Conservation (phyloP, 2,329 filamentous ascomycete genomes). For the Chrysosporium keratinophilum region DNA sequence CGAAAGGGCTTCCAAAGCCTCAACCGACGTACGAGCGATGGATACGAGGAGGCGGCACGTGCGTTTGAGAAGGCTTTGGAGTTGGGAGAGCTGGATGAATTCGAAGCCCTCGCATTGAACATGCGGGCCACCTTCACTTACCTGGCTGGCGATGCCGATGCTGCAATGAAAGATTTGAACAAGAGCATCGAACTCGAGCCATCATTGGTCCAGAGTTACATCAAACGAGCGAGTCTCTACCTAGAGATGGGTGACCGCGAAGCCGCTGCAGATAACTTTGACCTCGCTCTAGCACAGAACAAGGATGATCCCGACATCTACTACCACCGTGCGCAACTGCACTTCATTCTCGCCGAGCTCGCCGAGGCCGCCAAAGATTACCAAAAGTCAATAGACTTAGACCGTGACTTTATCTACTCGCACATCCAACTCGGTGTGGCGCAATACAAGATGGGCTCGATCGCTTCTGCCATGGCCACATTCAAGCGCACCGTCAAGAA, state of each 20-base stretch:
- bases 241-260: constrained; percentile 85
- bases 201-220: constrained; percentile 85
- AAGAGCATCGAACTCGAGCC: constrained; percentile 88
- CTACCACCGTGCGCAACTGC: constrained; percentile 95
- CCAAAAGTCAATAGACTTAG: constrained; percentile 96
- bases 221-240: constrained; percentile 97
- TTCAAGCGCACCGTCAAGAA: constrained; percentile 98
- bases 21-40: constrained; percentile 76
- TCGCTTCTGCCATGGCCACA: constrained; percentile 95
- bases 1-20: constrained; percentile 72
- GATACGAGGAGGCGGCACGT: constrained; percentile 76
- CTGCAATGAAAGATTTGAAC: constrained; percentile 74
- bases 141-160: constrained; percentile 74
- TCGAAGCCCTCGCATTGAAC: constrained; percentile 89
- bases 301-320: constrained; percentile 89
- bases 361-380: constrained; percentile 94
- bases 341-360: constrained; percentile 95
- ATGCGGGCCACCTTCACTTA: constrained; percentile 94
- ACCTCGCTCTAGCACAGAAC: constrained; percentile 73
- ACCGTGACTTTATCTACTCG: constrained; percentile 94
- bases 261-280: constrained; percentile 80
- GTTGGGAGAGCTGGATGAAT: constrained; percentile 64
- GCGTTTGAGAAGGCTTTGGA: constrained; percentile 85
- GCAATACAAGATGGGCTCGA: constrained; percentile 98
- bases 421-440: constrained; percentile 98